phyloP scores from a whole-genome alignment of 139 green algal genomes.

The Coccomyxa sp. region DNA sequence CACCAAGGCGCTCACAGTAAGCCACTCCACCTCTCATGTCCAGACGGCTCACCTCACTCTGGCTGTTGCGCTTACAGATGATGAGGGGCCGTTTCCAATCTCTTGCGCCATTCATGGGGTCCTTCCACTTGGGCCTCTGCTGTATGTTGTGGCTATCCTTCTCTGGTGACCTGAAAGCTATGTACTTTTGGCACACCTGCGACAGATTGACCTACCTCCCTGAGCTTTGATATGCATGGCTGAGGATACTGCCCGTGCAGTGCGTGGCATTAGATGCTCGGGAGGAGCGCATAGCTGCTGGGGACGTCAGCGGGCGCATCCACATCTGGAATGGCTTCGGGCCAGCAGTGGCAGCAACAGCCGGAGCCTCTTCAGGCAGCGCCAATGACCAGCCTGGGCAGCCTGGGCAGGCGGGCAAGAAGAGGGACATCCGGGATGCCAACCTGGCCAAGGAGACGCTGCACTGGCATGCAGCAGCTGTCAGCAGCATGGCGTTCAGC shows the following conservation, averaged over 20 bases:
- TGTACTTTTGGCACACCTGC: not conserved
- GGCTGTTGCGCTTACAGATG: not conserved
- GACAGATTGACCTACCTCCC: not conserved
- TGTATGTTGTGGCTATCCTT: not conserved
- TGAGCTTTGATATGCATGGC: not conserved
- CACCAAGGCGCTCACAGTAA: constrained; percentile 65
- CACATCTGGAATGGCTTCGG: constrained; percentile 64
- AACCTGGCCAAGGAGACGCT: constrained; percentile 39
- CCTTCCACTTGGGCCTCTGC: not conserved
- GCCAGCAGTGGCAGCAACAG: constrained; percentile 12
- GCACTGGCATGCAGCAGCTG: constrained; percentile 83
- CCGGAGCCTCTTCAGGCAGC: not conserved
- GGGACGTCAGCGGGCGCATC: constrained; percentile 75
- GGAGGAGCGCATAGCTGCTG: constrained; percentile 58
- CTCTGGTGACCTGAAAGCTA: not conserved
- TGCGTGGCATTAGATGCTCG: constrained; percentile 55
- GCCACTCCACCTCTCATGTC: too few species aligned
- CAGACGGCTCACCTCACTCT: not conserved
- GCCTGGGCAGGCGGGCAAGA: constrained; percentile 1
- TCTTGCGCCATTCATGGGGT: not conserved
- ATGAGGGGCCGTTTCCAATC: not conserved
- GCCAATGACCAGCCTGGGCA: not conserved
- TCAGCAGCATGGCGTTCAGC: constrained; percentile 70
- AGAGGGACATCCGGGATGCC: not conserved
- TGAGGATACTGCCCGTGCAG: constrained; percentile 24